A percentile compares a stretch with the other conserved stretches of the same genome.
Conservation (phyloP, 495 filamentous ascomycete species). For the Trichoderma reesei region DNA sequence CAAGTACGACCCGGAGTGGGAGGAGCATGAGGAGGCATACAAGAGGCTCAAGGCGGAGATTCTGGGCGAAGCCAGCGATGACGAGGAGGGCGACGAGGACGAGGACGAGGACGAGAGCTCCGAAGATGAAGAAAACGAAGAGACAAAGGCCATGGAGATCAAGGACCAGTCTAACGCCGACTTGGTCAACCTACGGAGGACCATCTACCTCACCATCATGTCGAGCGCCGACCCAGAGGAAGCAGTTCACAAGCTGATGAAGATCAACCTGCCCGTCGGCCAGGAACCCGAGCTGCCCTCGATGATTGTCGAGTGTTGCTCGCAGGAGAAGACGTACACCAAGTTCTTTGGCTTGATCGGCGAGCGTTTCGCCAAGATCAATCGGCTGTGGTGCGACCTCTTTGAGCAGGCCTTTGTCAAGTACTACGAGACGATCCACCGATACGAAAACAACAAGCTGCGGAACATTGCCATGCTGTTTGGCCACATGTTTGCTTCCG, state of each 20-base stretch:
- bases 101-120: conserved; percentile 65
- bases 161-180: conserved; percentile 96
- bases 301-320: conserved; percentile 95
- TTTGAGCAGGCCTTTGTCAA: conserved; percentile 83
- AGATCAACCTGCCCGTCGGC: conserved; percentile 77
- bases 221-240: conserved; percentile 91
- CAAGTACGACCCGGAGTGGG: conserved; percentile 83
- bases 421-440: conserved; percentile 95
- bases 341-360: conserved; percentile 95
- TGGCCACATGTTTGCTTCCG: conserved; percentile 76
- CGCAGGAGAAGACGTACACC: conserved; percentile 88
- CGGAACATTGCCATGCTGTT: conserved; percentile 94
- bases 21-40: conserved; percentile 86
- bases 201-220: conserved; percentile 97
- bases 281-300: conserved; percentile 83
- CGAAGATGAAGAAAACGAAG: conserved; percentile 68
- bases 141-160: conserved; percentile 70
- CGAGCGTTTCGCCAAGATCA: conserved; percentile 90
- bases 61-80: conserved; percentile 78
- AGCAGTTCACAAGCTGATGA: conserved; percentile 90
- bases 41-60: conserved; percentile 86
- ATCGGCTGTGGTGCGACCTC: conserved; percentile 84
- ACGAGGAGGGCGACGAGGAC: conserved; percentile 61
- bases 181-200: conserved; percentile 82
- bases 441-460: conserved; percentile 87